phyloP scores from a whole-genome alignment of 2,329 filamentous ascomycete species.

The Aspergillus terreus region DNA sequence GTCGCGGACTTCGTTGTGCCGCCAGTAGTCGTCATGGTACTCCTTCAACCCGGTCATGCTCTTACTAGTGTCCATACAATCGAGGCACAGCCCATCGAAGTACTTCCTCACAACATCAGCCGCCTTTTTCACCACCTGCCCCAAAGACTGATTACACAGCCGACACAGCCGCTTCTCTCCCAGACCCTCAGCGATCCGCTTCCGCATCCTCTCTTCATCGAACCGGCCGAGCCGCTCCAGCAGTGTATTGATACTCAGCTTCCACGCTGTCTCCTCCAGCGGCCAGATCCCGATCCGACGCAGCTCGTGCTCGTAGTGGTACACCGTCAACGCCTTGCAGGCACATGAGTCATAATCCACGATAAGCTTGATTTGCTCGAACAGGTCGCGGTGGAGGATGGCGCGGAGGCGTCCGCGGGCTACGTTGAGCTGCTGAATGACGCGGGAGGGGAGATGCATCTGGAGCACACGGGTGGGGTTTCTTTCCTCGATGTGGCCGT shows the following conservation, averaged over 20 bases:
- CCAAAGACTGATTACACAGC: too few relatives aligned
- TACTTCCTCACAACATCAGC: too few relatives aligned
- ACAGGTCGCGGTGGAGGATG: background rate
- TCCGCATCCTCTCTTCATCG: background rate
- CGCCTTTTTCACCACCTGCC: too few relatives aligned
- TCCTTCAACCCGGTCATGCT: too few relatives aligned
- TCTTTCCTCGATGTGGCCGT: background rate
- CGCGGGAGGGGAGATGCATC: slow-evolving; percentile 1
- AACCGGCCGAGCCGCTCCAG: background rate
- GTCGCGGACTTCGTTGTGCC: too few relatives aligned
- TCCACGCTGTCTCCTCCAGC: background rate
- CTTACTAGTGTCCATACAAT: too few relatives aligned
- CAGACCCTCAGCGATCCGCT: too few relatives aligned
- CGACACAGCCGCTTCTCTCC: too few relatives aligned
- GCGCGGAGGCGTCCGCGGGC: background rate
- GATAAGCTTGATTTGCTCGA: background rate
- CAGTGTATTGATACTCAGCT: background rate
- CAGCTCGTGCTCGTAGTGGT: background rate
- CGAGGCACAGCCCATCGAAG: too few relatives aligned
- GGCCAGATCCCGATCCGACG: background rate
- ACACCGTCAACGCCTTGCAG: background rate
- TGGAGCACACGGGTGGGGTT: slow-evolving; percentile 2
- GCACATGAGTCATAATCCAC: background rate
- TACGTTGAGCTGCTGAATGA: background rate
- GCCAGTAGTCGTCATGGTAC: too few relatives aligned